A percentile compares a stretch with the other conserved stretches of the same genome.
Evolutionary conservation across 2,329 filamentous ascomycete genomes (phyloP).

Genomic region (Passalora sequoiae): DNA sequence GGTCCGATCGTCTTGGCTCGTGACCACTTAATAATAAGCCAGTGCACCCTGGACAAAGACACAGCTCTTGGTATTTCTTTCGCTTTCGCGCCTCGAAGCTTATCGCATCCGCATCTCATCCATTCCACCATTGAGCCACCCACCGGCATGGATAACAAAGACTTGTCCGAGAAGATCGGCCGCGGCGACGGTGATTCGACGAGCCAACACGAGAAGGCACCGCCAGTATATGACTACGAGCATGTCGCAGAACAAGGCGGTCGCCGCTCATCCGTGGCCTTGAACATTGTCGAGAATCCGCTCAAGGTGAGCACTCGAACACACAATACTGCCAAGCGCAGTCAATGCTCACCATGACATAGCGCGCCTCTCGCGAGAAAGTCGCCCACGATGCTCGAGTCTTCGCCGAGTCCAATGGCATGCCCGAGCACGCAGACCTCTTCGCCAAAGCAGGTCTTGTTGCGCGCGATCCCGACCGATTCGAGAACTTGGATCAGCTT

Average conservation of each 20-base stretch:
- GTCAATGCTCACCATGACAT: slow-evolving; percentile 8
- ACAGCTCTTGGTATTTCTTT: background rate
- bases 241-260: slow-evolving; percentile 15
- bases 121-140: too few relatives aligned
- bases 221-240: slow-evolving; percentile 1
- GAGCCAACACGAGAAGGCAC: background rate
- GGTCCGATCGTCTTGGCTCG: background rate
- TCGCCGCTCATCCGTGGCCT: slow-evolving; percentile 39
- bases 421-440: slow-evolving; percentile 36
- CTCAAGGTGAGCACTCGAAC: slow-evolving; percentile 36
- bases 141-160: too few relatives aligned
- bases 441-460: slow-evolving; percentile 54
- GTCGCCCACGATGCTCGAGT: slow-evolving; percentile 31
- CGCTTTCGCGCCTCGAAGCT: background rate
- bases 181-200: background rate
- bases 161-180: background rate
- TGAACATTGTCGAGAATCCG: slow-evolving; percentile 47
- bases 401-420: slow-evolving; percentile 32
- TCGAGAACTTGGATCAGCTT: slow-evolving; percentile 58
- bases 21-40: background rate
- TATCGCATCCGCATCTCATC: too few relatives aligned
- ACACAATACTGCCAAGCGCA: slow-evolving; percentile 5
- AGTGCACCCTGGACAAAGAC: background rate
- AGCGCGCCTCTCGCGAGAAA: slow-evolving; percentile 34
- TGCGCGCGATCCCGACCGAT: slow-evolving; percentile 62